phyloP scores from a whole-genome alignment of 306 rosid genomes.

The Cicer chorassanicum region DNA sequence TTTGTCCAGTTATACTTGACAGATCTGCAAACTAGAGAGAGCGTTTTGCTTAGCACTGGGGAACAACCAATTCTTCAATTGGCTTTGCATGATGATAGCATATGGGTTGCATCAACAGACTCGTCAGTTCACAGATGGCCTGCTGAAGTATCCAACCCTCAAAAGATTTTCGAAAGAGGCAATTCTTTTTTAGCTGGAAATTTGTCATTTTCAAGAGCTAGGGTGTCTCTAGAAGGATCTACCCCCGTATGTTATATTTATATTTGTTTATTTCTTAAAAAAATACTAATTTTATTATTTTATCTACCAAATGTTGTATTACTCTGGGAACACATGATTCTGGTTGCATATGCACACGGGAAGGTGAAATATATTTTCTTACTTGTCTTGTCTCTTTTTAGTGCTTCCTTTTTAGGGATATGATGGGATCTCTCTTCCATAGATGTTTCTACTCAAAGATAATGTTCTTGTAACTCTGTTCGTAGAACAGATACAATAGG shows the following conservation, averaged over 20 bases:
- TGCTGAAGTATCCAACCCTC: slow-evolving; percentile 83
- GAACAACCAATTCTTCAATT: slow-evolving; percentile 84
- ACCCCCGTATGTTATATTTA: slow-evolving; percentile 68
- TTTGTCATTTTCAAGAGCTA: slow-evolving; percentile 92
- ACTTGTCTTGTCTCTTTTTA: slow-evolving; percentile 22
- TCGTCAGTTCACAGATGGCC: slow-evolving; percentile 93
- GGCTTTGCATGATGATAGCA: slow-evolving; percentile 78
- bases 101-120: slow-evolving; percentile 93
- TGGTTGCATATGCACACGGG: slow-evolving; percentile 33
- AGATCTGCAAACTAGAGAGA: slow-evolving; percentile 96
- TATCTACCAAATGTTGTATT: slow-evolving; percentile 32
- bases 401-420: slow-evolving; percentile 17
- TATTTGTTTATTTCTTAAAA: not conserved
- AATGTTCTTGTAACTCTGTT: slow-evolving; percentile 23
- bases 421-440: slow-evolving; percentile 23
- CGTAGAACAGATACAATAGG: not conserved
- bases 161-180: slow-evolving; percentile 82
- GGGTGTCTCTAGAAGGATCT: slow-evolving; percentile 94
- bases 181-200: slow-evolving; percentile 93
- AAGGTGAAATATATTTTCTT: slow-evolving; percentile 33
- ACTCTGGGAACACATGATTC: slow-evolving; percentile 35
- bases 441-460: slow-evolving; percentile 36
- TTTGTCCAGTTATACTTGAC: slow-evolving; percentile 86
- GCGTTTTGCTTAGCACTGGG: slow-evolving; percentile 90
- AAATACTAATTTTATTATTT: slow-evolving; percentile 24